A percentile compares a stretch with the other conserved stretches of the same genome.
phyloP scores from a whole-genome alignment of 805 yeast species.

The Hanseniaspora osmophila region DNA sequence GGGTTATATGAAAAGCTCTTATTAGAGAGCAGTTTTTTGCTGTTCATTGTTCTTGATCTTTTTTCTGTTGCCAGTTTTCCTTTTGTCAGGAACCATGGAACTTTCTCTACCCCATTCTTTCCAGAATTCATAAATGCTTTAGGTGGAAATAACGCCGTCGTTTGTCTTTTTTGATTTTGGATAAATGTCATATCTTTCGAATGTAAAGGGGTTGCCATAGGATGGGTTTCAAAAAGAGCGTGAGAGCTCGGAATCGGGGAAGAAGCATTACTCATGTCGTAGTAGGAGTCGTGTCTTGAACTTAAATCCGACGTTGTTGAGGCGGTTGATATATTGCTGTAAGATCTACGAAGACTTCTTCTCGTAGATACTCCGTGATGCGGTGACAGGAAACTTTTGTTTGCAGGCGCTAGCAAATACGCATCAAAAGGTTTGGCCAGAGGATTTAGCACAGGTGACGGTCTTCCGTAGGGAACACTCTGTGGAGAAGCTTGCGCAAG shows the following conservation, averaged over 20 bases:
- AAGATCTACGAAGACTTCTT: conserved; percentile 20
- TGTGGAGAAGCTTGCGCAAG: not conserved
- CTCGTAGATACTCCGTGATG: conserved; percentile 3
- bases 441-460: not conserved
- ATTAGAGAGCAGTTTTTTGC: conserved; percentile 3
- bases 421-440: not conserved
- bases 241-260: conserved; percentile 8
- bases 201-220: too few species aligned
- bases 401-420: not conserved
- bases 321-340: conserved; percentile 25
- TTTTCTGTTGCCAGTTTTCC: conserved; percentile 18
- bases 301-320: conserved; percentile 28
- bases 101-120: not conserved
- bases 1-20: not conserved
- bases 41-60: conserved; percentile 1
- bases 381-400: not conserved
- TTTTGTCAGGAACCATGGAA: conserved; percentile 11
- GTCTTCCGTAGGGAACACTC: not conserved
- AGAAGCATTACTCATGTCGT: conserved; percentile 25
- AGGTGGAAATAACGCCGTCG: not conserved
- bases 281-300: conserved; percentile 27
- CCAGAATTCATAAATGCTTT: not conserved
- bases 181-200: too few species aligned
- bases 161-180: not conserved
- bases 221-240: too few species aligned